Conservation (phyloP, 2,329 filamentous ascomycete species). For the Sclerotinia spermophila region DNA sequence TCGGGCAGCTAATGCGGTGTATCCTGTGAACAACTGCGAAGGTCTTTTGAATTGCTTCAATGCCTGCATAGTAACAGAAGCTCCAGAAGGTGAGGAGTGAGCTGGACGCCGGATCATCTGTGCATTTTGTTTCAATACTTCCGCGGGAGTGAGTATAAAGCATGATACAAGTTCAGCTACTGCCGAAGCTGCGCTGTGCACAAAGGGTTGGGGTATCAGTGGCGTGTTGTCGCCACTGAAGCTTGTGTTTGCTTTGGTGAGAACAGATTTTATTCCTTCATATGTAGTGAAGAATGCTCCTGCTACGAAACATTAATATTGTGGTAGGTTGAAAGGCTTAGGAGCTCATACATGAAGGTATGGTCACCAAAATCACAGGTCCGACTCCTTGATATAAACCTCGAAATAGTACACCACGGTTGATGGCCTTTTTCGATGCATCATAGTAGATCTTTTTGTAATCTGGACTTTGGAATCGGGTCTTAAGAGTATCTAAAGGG, state of each 20-base stretch:
- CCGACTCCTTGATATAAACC: conserved; percentile 83
- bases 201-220: conserved; percentile 63
- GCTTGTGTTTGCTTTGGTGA: conserved; percentile 51
- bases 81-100: conserved; percentile 30
- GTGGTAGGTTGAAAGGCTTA: background rate
- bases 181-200: conserved; percentile 71
- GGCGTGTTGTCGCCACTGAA: conserved; percentile 53
- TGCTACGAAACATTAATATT: conserved; percentile 46
- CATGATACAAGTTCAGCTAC: conserved; percentile 81
- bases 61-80: conserved; percentile 51
- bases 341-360: conserved; percentile 66
- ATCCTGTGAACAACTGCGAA: conserved; percentile 62
- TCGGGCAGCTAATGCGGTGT: conserved; percentile 74
- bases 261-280: conserved; percentile 66
- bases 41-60: conserved; percentile 54
- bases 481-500: conserved; percentile 87
- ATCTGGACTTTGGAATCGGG: conserved; percentile 74
- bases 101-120: conserved; percentile 63
- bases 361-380: conserved; percentile 70
- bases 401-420: conserved; percentile 55
- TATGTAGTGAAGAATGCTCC: conserved; percentile 90
- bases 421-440: conserved; percentile 51
- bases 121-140: conserved; percentile 91
- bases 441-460: conserved; percentile 65
- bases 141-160: conserved; percentile 79